Evolutionary conservation across 805 yeast genomes (phyloP), one percentile per base, ranked within the genome.

Genomic region (Monosporozyma unispora): DNA sequence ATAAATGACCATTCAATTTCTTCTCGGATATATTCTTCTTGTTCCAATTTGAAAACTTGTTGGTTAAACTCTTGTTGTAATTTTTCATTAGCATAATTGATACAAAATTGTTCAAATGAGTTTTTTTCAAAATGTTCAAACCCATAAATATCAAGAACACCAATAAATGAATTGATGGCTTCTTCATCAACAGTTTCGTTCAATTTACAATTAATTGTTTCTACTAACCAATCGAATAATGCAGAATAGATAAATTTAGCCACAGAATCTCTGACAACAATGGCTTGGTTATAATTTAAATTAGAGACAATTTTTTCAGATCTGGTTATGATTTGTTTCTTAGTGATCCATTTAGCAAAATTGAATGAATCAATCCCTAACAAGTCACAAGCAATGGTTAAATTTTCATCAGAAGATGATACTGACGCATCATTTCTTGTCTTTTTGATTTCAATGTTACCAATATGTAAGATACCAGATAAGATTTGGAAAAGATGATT

Each of bases 1-100:
- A 91, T 93, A 62, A 91, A 93, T 14, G 93, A 85, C 98, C 99
- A 93, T 66, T 90, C 95, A 54, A 91, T 91, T 60, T 90, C 86
- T 70, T 91, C 99, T 52, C 78, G 79, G 47, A 88, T 78, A 63
- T 91, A 91, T 63, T 93, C 97, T 62, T 91, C 96, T 72, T 93
- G 98, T 64, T 91, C 99, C 54, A 93, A 77, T 66, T 93, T 93
- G 79, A 91, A 91, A 48, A 93, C 97, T 62, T 93, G 98, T 70
- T 89, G 97, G 62, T 90, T 93, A 70, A 91, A 91, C 66, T 91
- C 97, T 68, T 91, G 99, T 69, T 91, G 99, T 58, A 91, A 76
- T 70, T 91, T 91, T 72, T 91, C 99, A 69, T 91, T 91, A 41
- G 98, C 97, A 67, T 91, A 91, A 66, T 91, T 91, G 70, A 91